These are phyloP conservation scores for Annulohypoxylon stygium DNA, from an alignment of 495 filamentous ascomycete species.

Conservation along the genomic window DNA sequence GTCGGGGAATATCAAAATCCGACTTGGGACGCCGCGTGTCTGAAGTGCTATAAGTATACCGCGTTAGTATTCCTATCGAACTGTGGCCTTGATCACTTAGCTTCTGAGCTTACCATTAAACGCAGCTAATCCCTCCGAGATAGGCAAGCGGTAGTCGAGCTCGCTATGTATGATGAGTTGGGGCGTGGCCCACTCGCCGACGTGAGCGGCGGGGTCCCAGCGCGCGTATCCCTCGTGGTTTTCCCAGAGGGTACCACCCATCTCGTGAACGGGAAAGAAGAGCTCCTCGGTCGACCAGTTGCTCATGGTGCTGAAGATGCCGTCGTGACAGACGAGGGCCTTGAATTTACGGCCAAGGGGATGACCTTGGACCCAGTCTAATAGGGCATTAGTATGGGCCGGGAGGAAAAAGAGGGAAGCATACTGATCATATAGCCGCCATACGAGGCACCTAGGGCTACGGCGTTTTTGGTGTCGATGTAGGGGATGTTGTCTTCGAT, in stretches of 20 bases:
- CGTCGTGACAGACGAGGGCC: constrained; percentile 91
- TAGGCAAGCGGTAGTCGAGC: constrained; percentile 88
- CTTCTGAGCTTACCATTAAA: constrained; percentile 76
- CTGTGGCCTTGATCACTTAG: no score
- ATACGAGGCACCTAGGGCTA: constrained; percentile 86
- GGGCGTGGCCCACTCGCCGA: constrained; percentile 82
- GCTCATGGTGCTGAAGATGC: constrained; percentile 82
- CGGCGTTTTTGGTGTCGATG: constrained; percentile 81
- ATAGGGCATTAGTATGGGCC: no score
- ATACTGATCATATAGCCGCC: constrained; percentile 87
- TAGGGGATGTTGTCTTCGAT: constrained; percentile 78
- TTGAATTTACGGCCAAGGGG: constrained; percentile 82
- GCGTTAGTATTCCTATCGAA: constrained; percentile 11
- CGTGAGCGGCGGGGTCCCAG: constrained; percentile 82
- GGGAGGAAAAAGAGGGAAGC: constrained; percentile 8
- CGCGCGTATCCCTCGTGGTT: constrained; percentile 78
- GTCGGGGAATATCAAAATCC: constrained; percentile 86
- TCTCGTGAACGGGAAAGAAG: constrained; percentile 89
- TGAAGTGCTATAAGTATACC: constrained; percentile 70
- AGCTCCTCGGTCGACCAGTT: constrained; percentile 86
- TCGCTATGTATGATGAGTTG: constrained; percentile 92
- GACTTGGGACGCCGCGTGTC: constrained; percentile 75
- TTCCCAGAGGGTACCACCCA: constrained; percentile 81
- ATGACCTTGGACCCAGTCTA: constrained; percentile 81
- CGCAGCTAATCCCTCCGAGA: constrained; percentile 83